phyloP scores from a whole-genome alignment of 163 green algal species.

The Chlorella variabilis region DNA sequence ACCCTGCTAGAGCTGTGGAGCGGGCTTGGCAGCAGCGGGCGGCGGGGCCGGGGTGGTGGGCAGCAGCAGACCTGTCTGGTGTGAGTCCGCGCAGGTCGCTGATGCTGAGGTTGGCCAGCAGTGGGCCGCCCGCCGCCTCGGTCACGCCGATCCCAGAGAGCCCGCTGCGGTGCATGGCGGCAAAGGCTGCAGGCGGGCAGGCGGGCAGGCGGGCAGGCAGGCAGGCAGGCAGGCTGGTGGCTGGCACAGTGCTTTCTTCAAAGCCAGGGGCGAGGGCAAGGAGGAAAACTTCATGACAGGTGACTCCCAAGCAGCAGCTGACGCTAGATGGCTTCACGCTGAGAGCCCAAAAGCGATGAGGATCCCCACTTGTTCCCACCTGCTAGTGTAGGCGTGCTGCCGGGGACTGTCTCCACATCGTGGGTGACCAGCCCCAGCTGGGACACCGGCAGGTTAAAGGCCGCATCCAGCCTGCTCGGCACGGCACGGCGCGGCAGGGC shows the following conservation, averaged over 20 bases:
- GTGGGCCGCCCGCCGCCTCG: constrained; percentile 12
- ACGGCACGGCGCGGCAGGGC: too few species aligned
- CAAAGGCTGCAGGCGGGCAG: constrained; percentile 39
- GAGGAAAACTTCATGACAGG: too few species aligned
- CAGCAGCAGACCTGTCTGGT: constrained; percentile 31
- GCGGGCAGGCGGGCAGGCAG: neutral
- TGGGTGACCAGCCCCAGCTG: constrained; percentile 7
- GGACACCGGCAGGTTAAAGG: constrained; percentile 12
- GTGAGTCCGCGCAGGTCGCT: constrained; percentile 51
- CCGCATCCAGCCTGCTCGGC: constrained; percentile 11
- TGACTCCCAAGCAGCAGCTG: too few species aligned
- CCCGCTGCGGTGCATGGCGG: constrained; percentile 28
- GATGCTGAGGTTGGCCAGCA: constrained; percentile 48
- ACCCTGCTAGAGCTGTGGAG: too few species aligned
- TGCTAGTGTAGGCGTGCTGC: constrained; percentile 35
- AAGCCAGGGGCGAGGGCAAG: too few species aligned
- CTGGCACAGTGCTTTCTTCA: too few species aligned
- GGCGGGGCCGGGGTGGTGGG: too few species aligned
- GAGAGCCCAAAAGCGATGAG: too few species aligned
- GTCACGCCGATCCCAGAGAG: constrained; percentile 42
- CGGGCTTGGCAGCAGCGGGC: neutral
- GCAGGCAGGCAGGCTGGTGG: neutral
- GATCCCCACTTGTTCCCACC: too few species aligned
- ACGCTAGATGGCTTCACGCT: too few species aligned
- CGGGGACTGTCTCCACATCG: constrained; percentile 21